Conservation (phyloP, 768 basidiomycete genomes). For the Cystobasidium onofrii region DNA sequence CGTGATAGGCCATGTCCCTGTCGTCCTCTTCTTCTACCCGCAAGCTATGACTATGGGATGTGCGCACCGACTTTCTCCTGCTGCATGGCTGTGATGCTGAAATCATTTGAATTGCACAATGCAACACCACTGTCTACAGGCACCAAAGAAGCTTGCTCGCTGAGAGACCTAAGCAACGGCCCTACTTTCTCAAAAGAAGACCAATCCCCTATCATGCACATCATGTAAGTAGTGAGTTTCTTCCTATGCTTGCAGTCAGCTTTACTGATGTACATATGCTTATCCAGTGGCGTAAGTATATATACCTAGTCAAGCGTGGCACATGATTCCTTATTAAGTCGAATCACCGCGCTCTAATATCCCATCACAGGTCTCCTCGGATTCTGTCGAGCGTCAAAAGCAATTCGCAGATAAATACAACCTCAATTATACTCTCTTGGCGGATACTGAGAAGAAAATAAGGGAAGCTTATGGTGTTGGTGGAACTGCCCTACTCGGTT, state of each 20-base stretch:
- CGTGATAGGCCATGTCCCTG: background rate
- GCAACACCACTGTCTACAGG: slow-evolving; percentile 25
- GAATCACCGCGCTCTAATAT: background rate
- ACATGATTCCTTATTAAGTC: no score
- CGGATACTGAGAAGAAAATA: slow-evolving; percentile 15
- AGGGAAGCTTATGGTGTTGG: slow-evolving; percentile 18
- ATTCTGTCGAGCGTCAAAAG: slow-evolving; percentile 27
- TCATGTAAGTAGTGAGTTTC: background rate
- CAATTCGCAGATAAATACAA: slow-evolving; percentile 9
- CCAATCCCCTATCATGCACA: background rate
- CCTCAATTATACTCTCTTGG: slow-evolving; percentile 15
- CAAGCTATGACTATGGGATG: slow-evolving; percentile 15
- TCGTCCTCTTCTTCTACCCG: slow-evolving; percentile 25
- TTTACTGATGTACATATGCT: background rate
- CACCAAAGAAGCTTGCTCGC: slow-evolving; percentile 28
- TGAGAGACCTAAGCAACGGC: slow-evolving; percentile 3
- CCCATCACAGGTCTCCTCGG: slow-evolving; percentile 1
- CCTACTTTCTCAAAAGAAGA: slow-evolving; percentile 19
- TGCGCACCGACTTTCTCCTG: background rate
- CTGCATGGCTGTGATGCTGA: no score
- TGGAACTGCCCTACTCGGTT: slow-evolving; percentile 16
- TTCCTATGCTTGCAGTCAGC: background rate
- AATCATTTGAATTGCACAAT: background rate
- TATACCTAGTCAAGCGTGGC: background rate
- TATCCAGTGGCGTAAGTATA: background rate